A percentile compares a stretch with the other conserved stretches of the same genome.
Conservation (phyloP, 208 protist genomes). For the Wallacemonas rigidus region DNA sequence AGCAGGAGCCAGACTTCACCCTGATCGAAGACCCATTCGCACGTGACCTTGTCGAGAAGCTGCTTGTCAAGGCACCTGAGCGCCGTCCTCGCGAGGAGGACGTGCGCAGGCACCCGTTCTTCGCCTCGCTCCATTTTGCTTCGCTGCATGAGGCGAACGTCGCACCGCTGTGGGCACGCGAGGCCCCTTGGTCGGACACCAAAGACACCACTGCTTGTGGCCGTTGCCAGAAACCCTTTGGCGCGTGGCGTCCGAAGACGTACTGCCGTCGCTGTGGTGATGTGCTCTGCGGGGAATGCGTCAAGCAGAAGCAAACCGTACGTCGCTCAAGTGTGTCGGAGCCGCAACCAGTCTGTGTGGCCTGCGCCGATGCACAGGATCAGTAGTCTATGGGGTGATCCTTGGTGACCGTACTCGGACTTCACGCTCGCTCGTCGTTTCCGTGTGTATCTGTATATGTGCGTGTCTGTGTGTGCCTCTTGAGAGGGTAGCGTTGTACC, state of each 20-base stretch:
- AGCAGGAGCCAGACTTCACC: constrained; percentile 78
- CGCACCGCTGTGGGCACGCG: constrained; percentile 59
- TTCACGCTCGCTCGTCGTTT: no score
- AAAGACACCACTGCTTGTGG: constrained; percentile 57
- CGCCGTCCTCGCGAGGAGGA: constrained; percentile 65
- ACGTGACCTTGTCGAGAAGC: constrained; percentile 73
- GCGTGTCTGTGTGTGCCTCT: no score
- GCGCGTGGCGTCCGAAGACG: constrained; percentile 52
- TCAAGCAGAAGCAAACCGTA: constrained; percentile 38
- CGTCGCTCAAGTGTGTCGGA: constrained; percentile 34
- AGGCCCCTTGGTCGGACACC: constrained; percentile 86
- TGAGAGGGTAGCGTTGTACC: no score
- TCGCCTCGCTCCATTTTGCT: constrained; percentile 65
- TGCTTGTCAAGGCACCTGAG: constrained; percentile 75
- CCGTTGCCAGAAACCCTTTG: constrained; percentile 65
- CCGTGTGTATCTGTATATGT: no score
- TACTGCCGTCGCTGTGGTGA: constrained; percentile 89
- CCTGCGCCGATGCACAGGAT: constrained; percentile 23
- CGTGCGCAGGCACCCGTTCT: constrained; percentile 80
- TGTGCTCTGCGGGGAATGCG: constrained; percentile 82
- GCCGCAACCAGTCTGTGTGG: constrained; percentile 55
- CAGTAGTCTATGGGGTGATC: not conserved
- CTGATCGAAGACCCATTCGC: constrained; percentile 69
- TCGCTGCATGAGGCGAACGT: constrained; percentile 43
- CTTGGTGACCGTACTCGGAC: no score